phyloP scores from a whole-genome alignment of 2,329 filamentous ascomycete species.

The Catunica adiposa region DNA sequence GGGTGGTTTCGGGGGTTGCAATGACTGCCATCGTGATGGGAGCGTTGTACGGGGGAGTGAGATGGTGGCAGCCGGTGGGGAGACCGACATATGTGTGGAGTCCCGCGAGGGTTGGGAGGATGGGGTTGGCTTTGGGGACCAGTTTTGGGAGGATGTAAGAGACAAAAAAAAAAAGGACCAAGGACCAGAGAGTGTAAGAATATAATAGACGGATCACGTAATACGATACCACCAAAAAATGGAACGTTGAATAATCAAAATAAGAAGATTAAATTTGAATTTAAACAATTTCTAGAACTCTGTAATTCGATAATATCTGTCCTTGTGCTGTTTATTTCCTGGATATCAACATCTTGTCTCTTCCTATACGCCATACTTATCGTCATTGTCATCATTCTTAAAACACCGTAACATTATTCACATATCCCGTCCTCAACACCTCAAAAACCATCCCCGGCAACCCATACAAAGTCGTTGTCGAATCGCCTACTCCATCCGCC shows the following conservation, averaged over 20 bases:
- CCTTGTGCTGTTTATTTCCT: too few species aligned
- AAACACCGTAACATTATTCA: conserved; percentile 81
- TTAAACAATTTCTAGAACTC: too few species aligned
- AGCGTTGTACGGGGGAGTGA: conserved; percentile 23
- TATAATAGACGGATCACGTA: too few species aligned
- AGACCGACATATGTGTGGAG: conserved; percentile 29
- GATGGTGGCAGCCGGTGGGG: conserved; percentile 29
- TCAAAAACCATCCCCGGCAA: conserved; percentile 93
- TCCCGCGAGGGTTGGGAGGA: conserved; percentile 19
- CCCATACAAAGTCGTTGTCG: conserved; percentile 71
- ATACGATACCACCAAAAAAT: too few species aligned
- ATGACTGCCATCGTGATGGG: conserved; percentile 24
- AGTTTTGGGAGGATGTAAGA: too few species aligned
- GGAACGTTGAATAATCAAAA: too few species aligned
- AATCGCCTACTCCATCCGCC: conserved; percentile 40
- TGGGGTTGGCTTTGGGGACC: conserved; percentile 32
- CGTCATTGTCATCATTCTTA: conserved; percentile 22
- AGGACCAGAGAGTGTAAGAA: conserved; percentile 20
- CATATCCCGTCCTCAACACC: conserved; percentile 78
- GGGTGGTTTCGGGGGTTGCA: conserved; percentile 18
- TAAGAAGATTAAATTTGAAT: too few species aligned
- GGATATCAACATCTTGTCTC: too few species aligned
- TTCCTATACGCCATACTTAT: too few species aligned
- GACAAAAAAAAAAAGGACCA: too few species aligned
- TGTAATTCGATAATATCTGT: too few species aligned